Base-by-base conservation (phyloP, 2,329 filamentous ascomycete species). In the Gyromitra esculenta region DNA sequence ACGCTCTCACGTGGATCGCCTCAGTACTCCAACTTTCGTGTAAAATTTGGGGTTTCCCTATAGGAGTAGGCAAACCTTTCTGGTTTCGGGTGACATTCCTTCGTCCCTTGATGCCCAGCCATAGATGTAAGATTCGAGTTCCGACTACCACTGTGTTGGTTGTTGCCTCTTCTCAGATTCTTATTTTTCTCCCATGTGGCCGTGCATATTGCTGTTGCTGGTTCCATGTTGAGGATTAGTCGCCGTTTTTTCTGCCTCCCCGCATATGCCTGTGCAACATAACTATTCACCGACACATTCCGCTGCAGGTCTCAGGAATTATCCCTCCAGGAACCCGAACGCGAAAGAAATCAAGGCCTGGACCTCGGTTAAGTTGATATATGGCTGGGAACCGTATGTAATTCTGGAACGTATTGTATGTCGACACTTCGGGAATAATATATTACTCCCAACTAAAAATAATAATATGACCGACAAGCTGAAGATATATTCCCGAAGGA, bases 1-100 rank as follows among this genome's bases (percentile, higher is more conserved):
- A 64, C 50, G 56, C 31, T 62, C 25, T 70, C 72, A 65, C 72
- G 59, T 75, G 65, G 59, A 71, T 71, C 72, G 66, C 59, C 72
- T 75, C 72, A 75, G 72, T 56, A 75, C 72, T 71, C 72, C 72
- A 75, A 65, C 72, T 75, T 75, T 75, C 72, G 66, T 74, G 71
- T 69, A 63, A 52, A 31, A 52, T n/a, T 70, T 60, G 35, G 56
- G 63, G 43, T 31, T 31, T 31, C 25, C 31, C 56, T 64, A 57
- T 65, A 64, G 56, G 64, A 69, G 48, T 31, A 50, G 54, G 45
- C 31, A 45, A 70, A 57, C 65, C 37, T 31, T 50, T 43, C 57
- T 13, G 48, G 72, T 70, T 75, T 75, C 72, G 59, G 59, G 67
- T 59, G 39, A 5, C n/a, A 65, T 18, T 50, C 37, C 50, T 54